Evolutionary conservation across 2,329 filamentous ascomycete genomes (phyloP).

Genomic region (Colletotrichum godetiae): DNA sequence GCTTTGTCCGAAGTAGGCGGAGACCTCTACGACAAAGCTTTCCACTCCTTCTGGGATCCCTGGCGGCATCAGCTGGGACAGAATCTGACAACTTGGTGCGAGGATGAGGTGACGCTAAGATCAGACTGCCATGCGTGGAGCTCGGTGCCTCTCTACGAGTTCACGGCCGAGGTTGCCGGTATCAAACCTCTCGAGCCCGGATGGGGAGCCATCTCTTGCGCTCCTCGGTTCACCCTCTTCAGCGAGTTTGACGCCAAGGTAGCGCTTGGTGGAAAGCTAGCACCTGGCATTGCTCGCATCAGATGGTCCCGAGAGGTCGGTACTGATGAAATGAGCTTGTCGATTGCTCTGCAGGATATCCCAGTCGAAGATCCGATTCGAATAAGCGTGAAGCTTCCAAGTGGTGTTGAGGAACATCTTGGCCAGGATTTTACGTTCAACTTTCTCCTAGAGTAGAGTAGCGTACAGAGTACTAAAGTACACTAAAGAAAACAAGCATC

Average conservation of each 20-base stretch:
- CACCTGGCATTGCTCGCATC: not conserved
- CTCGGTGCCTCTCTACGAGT: slow-evolving; percentile 37
- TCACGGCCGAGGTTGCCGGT: slow-evolving; percentile 36
- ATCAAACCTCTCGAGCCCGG: slow-evolving; percentile 31
- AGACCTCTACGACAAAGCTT: slow-evolving; percentile 32
- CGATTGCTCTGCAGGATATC: not conserved
- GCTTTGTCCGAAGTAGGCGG: slow-evolving; percentile 29
- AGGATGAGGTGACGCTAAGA: slow-evolving; percentile 35
- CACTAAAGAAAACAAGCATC: too few species aligned
- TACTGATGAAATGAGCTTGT: not conserved
- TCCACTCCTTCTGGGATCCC: slow-evolving; percentile 37
- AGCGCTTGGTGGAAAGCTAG: not conserved
- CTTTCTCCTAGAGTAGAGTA: too few species aligned
- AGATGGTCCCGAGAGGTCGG: not conserved
- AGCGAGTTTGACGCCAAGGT: not conserved
- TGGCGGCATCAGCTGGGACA: slow-evolving; percentile 32
- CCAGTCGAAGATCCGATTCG: not conserved
- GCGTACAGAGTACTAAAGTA: too few species aligned
- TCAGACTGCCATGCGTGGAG: slow-evolving; percentile 41
- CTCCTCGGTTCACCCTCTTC: slow-evolving; percentile 22
- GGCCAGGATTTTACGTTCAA: too few species aligned
- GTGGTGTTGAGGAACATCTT: too few species aligned
- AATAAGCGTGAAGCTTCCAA: not conserved
- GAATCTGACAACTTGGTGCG: slow-evolving; percentile 38
- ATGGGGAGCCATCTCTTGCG: slow-evolving; percentile 27